Evolutionary conservation across 2,329 filamentous ascomycete genomes (phyloP).

Genomic region (Fusarium staphyleae): DNA sequence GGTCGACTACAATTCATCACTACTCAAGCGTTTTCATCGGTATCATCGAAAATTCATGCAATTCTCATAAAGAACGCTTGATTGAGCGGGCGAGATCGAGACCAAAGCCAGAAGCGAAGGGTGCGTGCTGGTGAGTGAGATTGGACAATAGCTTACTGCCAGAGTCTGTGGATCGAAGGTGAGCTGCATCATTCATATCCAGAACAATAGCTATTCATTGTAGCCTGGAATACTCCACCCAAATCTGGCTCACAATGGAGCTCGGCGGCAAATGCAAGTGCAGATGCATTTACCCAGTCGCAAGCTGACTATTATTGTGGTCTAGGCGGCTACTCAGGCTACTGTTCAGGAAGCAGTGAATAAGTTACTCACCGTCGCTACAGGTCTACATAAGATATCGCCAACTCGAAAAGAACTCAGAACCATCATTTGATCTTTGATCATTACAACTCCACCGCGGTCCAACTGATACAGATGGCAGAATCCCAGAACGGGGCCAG

Average conservation of each 20-base stretch:
- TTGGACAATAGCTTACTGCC: constrained; percentile 1
- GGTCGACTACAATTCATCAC: constrained; percentile 25
- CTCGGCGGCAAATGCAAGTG: background rate
- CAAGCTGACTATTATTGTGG: background rate
- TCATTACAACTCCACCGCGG: background rate
- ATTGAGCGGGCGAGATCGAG: background rate
- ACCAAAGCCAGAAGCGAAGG: background rate
- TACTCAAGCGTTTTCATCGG: constrained; percentile 6
- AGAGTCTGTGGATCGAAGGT: constrained; percentile 11
- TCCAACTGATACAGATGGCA: constrained; percentile 19
- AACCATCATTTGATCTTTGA: background rate
- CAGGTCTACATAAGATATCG: constrained; percentile 4
- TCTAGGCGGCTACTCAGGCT: background rate
- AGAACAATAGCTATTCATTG: background rate
- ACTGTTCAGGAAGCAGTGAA: constrained; percentile 13
- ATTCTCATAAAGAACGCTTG: constrained; percentile 4
- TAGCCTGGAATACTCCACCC: background rate
- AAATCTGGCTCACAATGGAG: too few relatives aligned
- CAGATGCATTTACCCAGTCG: background rate
- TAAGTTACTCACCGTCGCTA: constrained; percentile 16
- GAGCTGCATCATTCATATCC: constrained; percentile 10
- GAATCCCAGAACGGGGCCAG: constrained; percentile 20
- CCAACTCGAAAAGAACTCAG: background rate
- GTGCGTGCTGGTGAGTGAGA: constrained; percentile 21
- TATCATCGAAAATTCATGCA: background rate